Conservation (phyloP, 2,329 filamentous ascomycete genomes). For the Teratosphaeria destructans region DNA sequence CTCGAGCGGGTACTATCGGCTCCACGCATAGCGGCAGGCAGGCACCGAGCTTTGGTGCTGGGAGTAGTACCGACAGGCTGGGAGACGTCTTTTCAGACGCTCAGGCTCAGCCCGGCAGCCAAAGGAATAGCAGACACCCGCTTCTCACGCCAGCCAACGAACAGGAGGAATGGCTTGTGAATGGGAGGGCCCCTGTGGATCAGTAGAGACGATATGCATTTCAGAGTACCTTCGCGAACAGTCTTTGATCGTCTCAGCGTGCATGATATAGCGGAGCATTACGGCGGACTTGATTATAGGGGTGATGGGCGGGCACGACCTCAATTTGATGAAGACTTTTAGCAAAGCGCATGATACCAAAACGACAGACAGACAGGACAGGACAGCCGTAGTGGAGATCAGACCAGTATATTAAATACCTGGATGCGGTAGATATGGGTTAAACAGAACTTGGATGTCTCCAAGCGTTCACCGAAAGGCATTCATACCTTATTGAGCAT, state of each 20-base stretch:
- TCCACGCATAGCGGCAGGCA: constrained; percentile 9
- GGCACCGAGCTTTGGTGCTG: not conserved
- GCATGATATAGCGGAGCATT: not conserved
- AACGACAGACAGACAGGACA: not conserved
- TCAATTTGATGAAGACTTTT: not conserved
- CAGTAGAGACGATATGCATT: not conserved
- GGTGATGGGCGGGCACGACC: not conserved
- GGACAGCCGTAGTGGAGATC: not conserved
- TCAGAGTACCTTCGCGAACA: not conserved
- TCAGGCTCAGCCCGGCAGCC: not conserved
- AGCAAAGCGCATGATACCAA: not conserved
- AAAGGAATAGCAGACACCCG: constrained; percentile 1
- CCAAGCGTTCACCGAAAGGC: not conserved
- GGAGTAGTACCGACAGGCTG: not conserved
- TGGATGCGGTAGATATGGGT: not conserved
- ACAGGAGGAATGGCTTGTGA: constrained; percentile 9
- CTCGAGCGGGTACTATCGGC: constrained; percentile 22
- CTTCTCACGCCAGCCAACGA: constrained; percentile 13
- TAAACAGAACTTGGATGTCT: not conserved
- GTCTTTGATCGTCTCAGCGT: not conserved
- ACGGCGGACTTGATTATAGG: not conserved
- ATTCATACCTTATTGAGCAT: not conserved
- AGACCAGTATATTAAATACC: not conserved
- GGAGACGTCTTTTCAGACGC: not conserved
- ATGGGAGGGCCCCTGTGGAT: not conserved